Conservation (phyloP, 2,329 filamentous ascomycete species). For the Geosmithia morbida region DNA sequence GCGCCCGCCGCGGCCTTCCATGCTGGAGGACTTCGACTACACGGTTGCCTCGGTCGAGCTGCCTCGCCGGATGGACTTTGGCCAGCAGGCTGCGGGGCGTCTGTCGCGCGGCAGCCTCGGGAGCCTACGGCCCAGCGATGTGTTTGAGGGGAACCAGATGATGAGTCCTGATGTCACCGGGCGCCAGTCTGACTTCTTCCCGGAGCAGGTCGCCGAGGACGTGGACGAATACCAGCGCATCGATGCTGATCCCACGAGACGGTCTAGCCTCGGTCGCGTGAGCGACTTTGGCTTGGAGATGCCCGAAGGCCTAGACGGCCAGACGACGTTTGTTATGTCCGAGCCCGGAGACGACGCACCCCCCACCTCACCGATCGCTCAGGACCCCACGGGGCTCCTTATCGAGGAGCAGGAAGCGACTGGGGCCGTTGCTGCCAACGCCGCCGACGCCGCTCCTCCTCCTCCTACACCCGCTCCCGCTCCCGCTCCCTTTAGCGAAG, state of each 20-base stretch:
- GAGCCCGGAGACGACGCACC: slow-evolving; percentile 15
- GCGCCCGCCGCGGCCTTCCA: slow-evolving; percentile 36
- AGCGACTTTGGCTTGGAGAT: slow-evolving; percentile 38
- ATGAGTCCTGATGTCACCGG: slow-evolving; percentile 23
- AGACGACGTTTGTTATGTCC: slow-evolving; percentile 36
- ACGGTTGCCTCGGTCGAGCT: slow-evolving; percentile 47
- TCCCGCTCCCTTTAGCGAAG: not conserved
- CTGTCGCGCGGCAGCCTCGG: slow-evolving; percentile 39
- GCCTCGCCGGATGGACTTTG: slow-evolving; percentile 34
- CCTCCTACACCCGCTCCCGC: not conserved
- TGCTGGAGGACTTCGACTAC: slow-evolving; percentile 42
- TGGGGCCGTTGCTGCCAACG: not conserved
- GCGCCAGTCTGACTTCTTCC: slow-evolving; percentile 35
- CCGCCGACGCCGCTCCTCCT: not conserved
- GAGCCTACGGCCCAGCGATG: slow-evolving; percentile 39
- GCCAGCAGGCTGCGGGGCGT: slow-evolving; percentile 16
- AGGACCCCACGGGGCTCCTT: slow-evolving; percentile 5
- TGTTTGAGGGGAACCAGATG: slow-evolving; percentile 19
- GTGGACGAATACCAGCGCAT: not conserved
- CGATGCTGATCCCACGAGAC: slow-evolving; percentile 24
- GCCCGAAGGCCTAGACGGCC: slow-evolving; percentile 28
- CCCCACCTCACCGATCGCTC: slow-evolving; percentile 11
- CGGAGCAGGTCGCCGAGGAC: not conserved
- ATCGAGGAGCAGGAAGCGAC: slow-evolving; percentile 1
- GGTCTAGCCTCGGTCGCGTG: slow-evolving; percentile 24